Conservation (phyloP, 768 basidiomycete genomes). For the Pulveroboletus sp. region DNA sequence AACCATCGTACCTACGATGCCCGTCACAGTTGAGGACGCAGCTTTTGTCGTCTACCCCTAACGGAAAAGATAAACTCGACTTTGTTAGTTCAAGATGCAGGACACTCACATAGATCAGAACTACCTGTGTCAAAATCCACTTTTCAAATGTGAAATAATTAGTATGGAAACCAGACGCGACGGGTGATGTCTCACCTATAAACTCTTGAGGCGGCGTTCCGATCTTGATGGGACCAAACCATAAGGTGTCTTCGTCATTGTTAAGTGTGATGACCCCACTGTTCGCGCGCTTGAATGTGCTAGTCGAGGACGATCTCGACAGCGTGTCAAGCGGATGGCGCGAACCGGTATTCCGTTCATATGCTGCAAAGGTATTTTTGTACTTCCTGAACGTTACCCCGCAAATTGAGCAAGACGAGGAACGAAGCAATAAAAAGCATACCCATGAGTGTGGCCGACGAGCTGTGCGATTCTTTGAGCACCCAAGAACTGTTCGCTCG, state of each 20-base stretch:
- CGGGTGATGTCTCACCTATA: conserved; percentile 26
- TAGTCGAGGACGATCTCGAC: not conserved
- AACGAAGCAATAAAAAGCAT: not conserved
- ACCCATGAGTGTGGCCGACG: conserved; percentile 6
- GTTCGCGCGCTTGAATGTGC: conserved; percentile 6
- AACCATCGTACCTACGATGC: conserved; percentile 26
- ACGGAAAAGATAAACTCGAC: not conserved
- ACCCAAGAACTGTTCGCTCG: not conserved
- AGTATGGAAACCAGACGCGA: not conserved
- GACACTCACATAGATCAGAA: conserved; percentile 35
- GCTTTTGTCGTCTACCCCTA: conserved; percentile 30
- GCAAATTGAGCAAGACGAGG: not conserved
- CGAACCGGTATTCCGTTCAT: conserved; percentile 38
- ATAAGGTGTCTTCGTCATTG: conserved; percentile 33
- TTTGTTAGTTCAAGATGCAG: not conserved
- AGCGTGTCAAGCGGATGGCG: conserved; percentile 27
- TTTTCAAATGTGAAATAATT: conserved; percentile 7
- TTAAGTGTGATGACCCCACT: conserved; percentile 24
- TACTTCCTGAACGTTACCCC: conserved; percentile 34
- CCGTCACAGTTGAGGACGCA: conserved; percentile 25
- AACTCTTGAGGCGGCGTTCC: conserved; percentile 42
- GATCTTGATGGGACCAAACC: conserved; percentile 39
- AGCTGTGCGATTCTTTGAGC: not conserved
- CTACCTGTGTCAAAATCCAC: conserved; percentile 51
- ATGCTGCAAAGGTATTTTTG: conserved; percentile 36